These are phyloP conservation scores for Magnolia changhungtana DNA, from an alignment of 164 flowering plant genomes.

Conservation along the genomic window DNA sequence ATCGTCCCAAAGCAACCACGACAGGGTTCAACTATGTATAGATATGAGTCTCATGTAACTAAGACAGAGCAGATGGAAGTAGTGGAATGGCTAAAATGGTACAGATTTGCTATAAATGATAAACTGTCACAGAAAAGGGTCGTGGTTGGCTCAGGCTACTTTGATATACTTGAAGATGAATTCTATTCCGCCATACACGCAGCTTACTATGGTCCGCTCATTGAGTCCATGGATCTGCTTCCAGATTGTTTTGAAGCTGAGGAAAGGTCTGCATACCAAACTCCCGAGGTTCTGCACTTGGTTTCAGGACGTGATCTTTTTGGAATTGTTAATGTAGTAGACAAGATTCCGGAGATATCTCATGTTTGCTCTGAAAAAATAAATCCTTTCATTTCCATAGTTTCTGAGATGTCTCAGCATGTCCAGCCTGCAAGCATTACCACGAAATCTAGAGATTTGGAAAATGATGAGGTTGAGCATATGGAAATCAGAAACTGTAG, in stretches of 20 bases:
- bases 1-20: conserved; percentile 28
- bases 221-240: conserved; percentile 76
- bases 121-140: conserved; percentile 60
- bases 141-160: conserved; percentile 65
- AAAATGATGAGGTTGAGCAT: conserved; percentile 15
- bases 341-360: conserved; percentile 45
- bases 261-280: conserved; percentile 71
- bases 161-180: conserved; percentile 70
- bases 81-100: conserved; percentile 90
- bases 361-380: conserved; percentile 30
- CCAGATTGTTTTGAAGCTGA: conserved; percentile 97
- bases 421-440: conserved; percentile 16
- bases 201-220: conserved; percentile 80
- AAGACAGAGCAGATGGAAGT: conserved; percentile 63
- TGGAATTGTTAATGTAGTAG: conserved; percentile 64
- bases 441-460: conserved; percentile 16
- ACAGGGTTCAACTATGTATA: conserved; percentile 33
- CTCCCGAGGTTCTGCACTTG: conserved; percentile 85
- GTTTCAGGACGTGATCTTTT: conserved; percentile 91
- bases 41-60: conserved; percentile 33
- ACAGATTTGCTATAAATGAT: conserved; percentile 66
- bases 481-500: conserved; percentile 11
- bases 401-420: conserved; percentile 17
- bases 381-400: conserved; percentile 26
- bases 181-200: conserved; percentile 75